phyloP scores from a whole-genome alignment of 805 yeast genomes.

The Torulaspora microellipsoides region DNA sequence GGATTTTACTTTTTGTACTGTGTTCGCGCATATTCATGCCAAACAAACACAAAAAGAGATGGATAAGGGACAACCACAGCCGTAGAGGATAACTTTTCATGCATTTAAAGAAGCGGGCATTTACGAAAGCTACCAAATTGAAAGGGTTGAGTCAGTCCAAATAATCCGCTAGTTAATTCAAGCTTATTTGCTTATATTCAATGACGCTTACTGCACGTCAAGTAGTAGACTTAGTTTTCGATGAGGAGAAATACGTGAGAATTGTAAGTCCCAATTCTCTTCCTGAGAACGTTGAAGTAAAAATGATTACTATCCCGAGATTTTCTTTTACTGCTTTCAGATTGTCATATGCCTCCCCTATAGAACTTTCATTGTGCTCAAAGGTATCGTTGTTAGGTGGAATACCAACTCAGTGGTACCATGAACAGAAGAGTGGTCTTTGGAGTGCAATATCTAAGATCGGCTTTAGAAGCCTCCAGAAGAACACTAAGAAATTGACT shows the following conservation, averaged over 20 bases:
- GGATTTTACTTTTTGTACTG: too few species aligned
- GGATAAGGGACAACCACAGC: too few species aligned
- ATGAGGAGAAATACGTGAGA: constrained; percentile 19
- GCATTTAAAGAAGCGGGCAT: too few species aligned
- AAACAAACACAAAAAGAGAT: too few species aligned
- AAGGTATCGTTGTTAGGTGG: constrained; percentile 51
- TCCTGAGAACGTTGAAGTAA: constrained; percentile 1
- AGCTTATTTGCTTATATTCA: neutral
- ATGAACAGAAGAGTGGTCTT: constrained; percentile 15
- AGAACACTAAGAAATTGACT: constrained; percentile 5
- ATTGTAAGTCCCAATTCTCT: constrained; percentile 11
- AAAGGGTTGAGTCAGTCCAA: neutral
- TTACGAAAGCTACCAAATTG: too few species aligned
- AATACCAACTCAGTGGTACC: constrained; percentile 53
- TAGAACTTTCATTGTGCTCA: constrained; percentile 46
- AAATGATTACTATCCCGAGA: constrained; percentile 39
- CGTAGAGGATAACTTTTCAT: too few species aligned
- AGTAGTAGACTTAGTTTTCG: constrained; percentile 15
- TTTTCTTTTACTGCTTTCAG: constrained; percentile 60
- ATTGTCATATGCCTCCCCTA: constrained; percentile 47
- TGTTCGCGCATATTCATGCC: too few species aligned
- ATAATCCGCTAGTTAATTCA: neutral
- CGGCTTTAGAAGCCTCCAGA: constrained; percentile 6
- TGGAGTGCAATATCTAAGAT: constrained; percentile 8
- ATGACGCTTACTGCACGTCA: constrained; percentile 15